Percentiles rank a stretch among this genome's conserved stretches.
Evolutionary conservation across 208 protist species (phyloP).

Genomic region (Tritrichomonas foetus): DNA sequence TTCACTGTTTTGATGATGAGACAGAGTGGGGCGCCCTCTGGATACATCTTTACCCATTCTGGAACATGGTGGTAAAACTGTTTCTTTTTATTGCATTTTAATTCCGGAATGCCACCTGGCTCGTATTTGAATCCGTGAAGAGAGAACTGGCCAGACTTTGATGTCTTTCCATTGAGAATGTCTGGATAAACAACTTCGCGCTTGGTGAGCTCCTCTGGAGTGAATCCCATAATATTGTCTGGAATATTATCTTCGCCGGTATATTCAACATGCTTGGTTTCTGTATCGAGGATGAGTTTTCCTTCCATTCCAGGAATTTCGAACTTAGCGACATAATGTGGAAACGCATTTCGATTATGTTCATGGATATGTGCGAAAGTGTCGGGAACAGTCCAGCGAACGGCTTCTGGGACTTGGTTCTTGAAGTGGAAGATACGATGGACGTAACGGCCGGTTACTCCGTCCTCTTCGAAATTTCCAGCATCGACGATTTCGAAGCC

Average conservation of each 20-base stretch:
- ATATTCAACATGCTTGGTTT: neutral
- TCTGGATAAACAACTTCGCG: neutral
- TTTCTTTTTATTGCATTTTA: neutral
- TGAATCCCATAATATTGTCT: neutral
- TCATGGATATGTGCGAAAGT: neutral
- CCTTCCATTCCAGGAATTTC: neutral
- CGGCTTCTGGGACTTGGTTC: neutral
- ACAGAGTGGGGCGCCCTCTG: neutral
- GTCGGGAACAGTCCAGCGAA: constrained; percentile 24
- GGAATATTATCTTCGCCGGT: neutral
- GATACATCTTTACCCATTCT: neutral
- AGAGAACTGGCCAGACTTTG: neutral
- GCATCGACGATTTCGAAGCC: constrained; percentile 1
- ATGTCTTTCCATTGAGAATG: neutral
- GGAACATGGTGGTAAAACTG: neutral
- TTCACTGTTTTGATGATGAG: neutral
- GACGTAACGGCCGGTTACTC: neutral
- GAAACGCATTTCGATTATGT: neutral
- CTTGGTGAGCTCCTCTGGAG: neutral
- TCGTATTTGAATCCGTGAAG: neutral
- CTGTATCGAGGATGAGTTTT: neutral
- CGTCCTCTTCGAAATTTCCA: neutral
- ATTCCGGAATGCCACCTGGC: neutral
- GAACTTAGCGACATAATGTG: neutral
- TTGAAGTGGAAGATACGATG: neutral